These are phyloP conservation scores for Boletus sensibilis DNA, from an alignment of 768 basidiomycete species.

Conservation along the genomic window DNA sequence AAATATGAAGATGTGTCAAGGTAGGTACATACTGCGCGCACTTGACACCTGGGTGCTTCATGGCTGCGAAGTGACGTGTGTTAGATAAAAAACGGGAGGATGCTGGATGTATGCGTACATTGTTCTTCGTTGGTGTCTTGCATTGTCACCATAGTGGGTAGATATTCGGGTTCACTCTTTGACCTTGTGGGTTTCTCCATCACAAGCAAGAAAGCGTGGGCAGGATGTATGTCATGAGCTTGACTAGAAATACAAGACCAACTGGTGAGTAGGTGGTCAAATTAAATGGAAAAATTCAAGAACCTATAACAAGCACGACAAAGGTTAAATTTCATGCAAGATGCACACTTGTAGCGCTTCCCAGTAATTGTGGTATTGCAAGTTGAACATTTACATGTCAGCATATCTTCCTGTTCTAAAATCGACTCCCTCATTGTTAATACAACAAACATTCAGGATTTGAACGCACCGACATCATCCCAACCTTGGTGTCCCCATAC, in stretches of 20 bases:
- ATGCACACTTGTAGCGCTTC: constrained; percentile 81
- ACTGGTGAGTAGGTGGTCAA: not conserved
- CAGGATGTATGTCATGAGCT: constrained; percentile 89
- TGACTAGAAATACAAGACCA: constrained; percentile 45
- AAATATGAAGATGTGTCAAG: not conserved
- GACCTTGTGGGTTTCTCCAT: constrained; percentile 56
- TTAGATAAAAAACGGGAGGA: constrained; percentile 1
- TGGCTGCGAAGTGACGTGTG: constrained; percentile 41
- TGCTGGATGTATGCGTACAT: constrained; percentile 42
- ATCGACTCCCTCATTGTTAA: constrained; percentile 6
- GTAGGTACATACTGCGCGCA: constrained; percentile 73
- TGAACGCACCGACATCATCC: constrained; percentile 79
- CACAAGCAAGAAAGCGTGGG: constrained; percentile 80
- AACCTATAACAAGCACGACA: constrained; percentile 85
- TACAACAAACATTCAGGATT: not conserved
- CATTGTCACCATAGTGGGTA: constrained; percentile 19
- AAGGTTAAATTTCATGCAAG: constrained; percentile 75
- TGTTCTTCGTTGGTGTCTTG: constrained; percentile 54
- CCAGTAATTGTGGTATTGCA: constrained; percentile 61
- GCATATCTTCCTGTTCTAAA: constrained; percentile 71
- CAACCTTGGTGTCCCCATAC: constrained; percentile 82
- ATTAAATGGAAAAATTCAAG: constrained; percentile 9
- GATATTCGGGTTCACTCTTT: constrained; percentile 40
- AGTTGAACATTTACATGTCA: constrained; percentile 72
- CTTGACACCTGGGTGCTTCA: constrained; percentile 77